These are phyloP conservation scores for Pythium apleroticum DNA, from an alignment of 352 stramenopile genomes.

Conservation along the genomic window DNA sequence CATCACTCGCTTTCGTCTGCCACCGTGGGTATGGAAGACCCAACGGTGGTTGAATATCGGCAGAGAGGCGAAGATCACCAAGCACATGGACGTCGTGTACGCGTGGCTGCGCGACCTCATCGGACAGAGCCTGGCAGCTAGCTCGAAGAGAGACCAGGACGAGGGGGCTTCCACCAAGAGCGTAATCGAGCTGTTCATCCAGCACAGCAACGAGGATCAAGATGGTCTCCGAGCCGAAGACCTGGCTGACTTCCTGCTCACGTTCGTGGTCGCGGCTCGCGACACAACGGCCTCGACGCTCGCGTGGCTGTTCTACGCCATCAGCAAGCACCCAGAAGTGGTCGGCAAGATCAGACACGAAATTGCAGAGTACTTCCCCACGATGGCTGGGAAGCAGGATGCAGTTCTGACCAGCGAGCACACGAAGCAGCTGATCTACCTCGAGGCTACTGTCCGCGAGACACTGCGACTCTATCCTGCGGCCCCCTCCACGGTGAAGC, in stretches of 20 bases:
- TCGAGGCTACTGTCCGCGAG: conserved; percentile 60
- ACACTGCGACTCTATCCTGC: conserved; percentile 64
- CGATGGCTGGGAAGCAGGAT: conserved; percentile 26
- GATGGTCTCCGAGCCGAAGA: conserved; percentile 43
- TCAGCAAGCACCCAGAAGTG: conserved; percentile 63
- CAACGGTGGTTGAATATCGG: conserved; percentile 51
- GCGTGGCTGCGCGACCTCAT: conserved; percentile 48
- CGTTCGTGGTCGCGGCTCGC: conserved; percentile 67
- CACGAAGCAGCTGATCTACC: conserved; percentile 49
- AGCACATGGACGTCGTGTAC: conserved; percentile 36
- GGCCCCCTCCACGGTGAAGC: conserved; percentile 58
- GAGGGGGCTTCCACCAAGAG: conserved; percentile 24
- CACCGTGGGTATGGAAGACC: conserved; percentile 54
- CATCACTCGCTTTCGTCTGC: conserved; percentile 44
- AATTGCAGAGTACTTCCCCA: conserved; percentile 25
- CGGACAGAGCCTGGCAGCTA: conserved; percentile 29
- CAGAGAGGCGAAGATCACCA: conserved; percentile 34
- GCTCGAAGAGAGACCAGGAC: conserved; percentile 14
- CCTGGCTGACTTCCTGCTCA: conserved; percentile 67
- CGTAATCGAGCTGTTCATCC: conserved; percentile 24
- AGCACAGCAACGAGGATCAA: conserved; percentile 15
- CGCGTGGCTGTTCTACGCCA: conserved; percentile 68
- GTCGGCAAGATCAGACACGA: conserved; percentile 46
- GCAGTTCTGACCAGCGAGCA: conserved; percentile 41
- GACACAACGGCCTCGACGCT: conserved; percentile 76